Evolutionary conservation across 495 filamentous ascomycete species (phyloP).

Genomic region (Oidiodendron maius): DNA sequence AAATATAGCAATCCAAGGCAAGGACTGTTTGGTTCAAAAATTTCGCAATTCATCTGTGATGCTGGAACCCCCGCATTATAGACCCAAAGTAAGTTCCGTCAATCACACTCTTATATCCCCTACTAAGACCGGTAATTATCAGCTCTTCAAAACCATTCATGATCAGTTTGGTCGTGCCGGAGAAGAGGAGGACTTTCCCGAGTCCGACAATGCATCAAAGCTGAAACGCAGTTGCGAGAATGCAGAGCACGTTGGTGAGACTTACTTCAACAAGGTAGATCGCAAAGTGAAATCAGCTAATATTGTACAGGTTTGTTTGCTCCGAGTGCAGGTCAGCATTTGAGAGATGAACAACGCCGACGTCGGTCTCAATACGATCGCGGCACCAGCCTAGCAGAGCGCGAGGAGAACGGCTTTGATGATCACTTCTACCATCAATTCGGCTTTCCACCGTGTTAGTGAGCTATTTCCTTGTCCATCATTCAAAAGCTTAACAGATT

Average conservation of each 20-base stretch:
- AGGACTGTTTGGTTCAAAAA: conserved; percentile 83
- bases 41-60: conserved; percentile 97
- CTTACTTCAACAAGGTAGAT: background rate
- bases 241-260: conserved; percentile 76
- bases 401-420: conserved; percentile 53
- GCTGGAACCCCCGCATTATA: conserved; percentile 72
- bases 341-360: conserved; percentile 69
- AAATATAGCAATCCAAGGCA: conserved; percentile 76
- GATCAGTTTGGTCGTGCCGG: conserved; percentile 25
- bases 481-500: background rate
- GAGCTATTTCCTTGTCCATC: background rate
- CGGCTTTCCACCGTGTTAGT: background rate
- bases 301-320: conserved; percentile 57
- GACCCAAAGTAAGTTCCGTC: conserved; percentile 62
- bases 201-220: conserved; percentile 76
- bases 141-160: conserved; percentile 20
- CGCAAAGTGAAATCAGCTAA: background rate
- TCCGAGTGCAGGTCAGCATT: conserved; percentile 64
- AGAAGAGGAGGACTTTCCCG: conserved; percentile 66
- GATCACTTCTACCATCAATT: conserved; percentile 3
- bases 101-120: background rate
- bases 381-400: conserved; percentile 48
- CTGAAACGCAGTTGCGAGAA: conserved; percentile 80
- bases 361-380: conserved; percentile 74
- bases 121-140: background rate